phyloP scores from a whole-genome alignment of 2,329 filamentous ascomycete genomes.

The Ceratocystis lukuohia region DNA sequence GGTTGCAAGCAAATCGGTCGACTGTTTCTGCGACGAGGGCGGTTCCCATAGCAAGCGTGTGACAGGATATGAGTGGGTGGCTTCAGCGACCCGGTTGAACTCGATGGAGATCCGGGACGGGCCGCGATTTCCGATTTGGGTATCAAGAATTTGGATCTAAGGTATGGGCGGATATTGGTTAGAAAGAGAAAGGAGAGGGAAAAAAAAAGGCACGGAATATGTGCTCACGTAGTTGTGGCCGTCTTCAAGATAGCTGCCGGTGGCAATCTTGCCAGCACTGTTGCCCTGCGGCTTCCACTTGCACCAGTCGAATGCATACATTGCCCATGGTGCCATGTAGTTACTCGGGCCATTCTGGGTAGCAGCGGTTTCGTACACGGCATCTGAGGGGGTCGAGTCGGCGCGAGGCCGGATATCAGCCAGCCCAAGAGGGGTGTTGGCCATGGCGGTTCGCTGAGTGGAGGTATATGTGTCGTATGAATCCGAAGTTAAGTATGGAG shows the following conservation, averaged over 20 bases:
- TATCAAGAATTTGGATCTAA: conserved; percentile 94
- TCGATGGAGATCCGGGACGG: conserved; percentile 66
- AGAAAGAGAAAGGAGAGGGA: conserved; percentile 8
- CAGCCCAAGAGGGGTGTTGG: conserved; percentile 79
- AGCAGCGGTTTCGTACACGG: conserved; percentile 54
- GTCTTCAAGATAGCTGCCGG: conserved; percentile 94
- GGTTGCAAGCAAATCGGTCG: conserved; percentile 85
- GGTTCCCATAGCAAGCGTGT: conserved; percentile 93
- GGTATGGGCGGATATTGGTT: conserved; percentile 20
- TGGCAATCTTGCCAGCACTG: conserved; percentile 79
- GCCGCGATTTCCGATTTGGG: conserved; percentile 60
- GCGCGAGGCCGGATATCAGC: conserved; percentile 82
- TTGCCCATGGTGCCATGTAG: conserved; percentile 84
- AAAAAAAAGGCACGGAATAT: conserved; percentile 8
- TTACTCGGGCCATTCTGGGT: conserved; percentile 66
- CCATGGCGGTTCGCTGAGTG: conserved; percentile 13
- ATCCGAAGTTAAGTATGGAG: conserved; percentile 50
- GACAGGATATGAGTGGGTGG: conserved; percentile 93
- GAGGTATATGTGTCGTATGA: conserved; percentile 5
- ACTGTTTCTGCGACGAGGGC: conserved; percentile 85
- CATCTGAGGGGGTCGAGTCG: conserved; percentile 67
- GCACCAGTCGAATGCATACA: conserved; percentile 98
- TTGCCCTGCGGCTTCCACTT: conserved; percentile 80
- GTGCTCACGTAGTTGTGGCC: conserved; percentile 83
- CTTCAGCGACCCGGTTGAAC: conserved; percentile 87